These are phyloP conservation scores for Aciculosporium take DNA, from an alignment of 2,329 filamentous ascomycete genomes.

Conservation along the genomic window DNA sequence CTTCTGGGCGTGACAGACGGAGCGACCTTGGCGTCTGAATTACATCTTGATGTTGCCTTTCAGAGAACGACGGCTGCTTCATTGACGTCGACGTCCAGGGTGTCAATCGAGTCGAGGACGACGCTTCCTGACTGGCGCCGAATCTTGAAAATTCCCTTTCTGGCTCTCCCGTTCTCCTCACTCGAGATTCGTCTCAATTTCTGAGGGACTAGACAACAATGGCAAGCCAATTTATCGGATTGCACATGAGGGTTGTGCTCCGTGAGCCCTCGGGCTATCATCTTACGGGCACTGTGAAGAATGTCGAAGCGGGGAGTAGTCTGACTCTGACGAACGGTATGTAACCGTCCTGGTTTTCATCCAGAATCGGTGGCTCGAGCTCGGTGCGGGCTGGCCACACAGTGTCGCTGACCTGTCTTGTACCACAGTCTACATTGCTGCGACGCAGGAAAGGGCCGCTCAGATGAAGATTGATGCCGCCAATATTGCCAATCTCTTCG, in stretches of 20 bases:
- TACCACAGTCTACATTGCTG: constrained; percentile 24
- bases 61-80: too few species aligned
- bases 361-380: background rate
- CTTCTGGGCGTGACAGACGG: too few species aligned
- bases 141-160: too few species aligned
- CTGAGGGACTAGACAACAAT: constrained; percentile 9
- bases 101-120: too few species aligned
- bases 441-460: constrained; percentile 26
- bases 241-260: constrained; percentile 62
- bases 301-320: constrained; percentile 51
- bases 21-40: too few species aligned
- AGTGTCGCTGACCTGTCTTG: background rate
- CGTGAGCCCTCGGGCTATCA: constrained; percentile 47
- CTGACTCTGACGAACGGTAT: constrained; percentile 60
- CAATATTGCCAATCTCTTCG: constrained; percentile 31
- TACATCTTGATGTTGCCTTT: too few species aligned
- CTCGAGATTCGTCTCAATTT: background rate
- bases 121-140: too few species aligned
- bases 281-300: constrained; percentile 56
- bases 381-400: background rate
- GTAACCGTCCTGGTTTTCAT: constrained; percentile 10
- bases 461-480: constrained; percentile 31
- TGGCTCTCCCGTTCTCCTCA: too few species aligned
- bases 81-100: too few species aligned
- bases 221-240: constrained; percentile 57